Evolutionary conservation across 2,329 filamentous ascomycete genomes (phyloP), one percentile per base, ranked within the genome.

Genomic region (Fusarium sublunatum): DNA sequence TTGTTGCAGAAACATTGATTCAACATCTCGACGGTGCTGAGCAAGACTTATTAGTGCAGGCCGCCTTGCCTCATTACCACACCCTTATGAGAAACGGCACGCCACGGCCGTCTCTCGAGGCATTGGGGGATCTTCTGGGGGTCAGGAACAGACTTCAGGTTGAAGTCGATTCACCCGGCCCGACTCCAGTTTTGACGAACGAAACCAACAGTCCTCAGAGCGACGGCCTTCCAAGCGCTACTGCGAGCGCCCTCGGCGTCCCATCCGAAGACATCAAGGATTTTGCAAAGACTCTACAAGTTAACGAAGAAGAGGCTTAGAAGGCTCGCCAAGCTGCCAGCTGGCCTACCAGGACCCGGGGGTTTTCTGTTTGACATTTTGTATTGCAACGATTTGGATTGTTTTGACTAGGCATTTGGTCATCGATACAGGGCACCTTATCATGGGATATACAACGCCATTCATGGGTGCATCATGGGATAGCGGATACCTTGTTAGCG

Each of bases 1-100:
- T 13, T 24, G 40, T 8, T 3, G 29, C 73, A 96, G 92, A 97
- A 79, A 96, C 93, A 79, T 83, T 97, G 6, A 81, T 96, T 31
- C 82, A 79, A 7, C 79, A 85, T 64, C 80, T 92, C 4, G 80
- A 87, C 36, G 87, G 84, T 3, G 75, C 77, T 0, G 88, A 92
- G 64, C 82, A 82, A 35, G 81, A 84, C 28, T 73, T 78, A 5
- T 84, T 93, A 53, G 79, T 88, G 6, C 83, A 87, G 47, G 82
- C 88, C 53, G 85, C 92, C 75, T 84, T 83, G 68, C 83, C 86
- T 1, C 82, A 89, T 59, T 82, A 92, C 46, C 77, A 80, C 31
- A 77, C 79, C 31, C 75, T 91, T 29, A 91, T 88, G 76, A 88
- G 86, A 72, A 85, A 81, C 61, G 86, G 84, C 70, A 85, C 84